Base-by-base conservation (phyloP, 2,329 filamentous ascomycete genomes). In the Massarina eburnea region DNA sequence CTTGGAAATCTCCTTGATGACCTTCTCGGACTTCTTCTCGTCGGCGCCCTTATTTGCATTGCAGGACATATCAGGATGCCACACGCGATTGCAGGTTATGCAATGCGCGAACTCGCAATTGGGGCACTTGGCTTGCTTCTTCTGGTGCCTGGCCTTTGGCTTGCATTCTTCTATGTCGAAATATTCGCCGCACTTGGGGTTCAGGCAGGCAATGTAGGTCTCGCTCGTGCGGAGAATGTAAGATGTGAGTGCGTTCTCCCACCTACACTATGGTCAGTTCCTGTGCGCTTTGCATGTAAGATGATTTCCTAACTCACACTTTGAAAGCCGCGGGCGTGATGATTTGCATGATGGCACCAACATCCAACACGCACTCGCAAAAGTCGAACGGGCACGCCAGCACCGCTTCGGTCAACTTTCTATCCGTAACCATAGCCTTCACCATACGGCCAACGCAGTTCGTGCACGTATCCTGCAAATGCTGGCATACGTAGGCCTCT, bases 151-250 rank as follows among this genome's bases (percentile, higher is more conserved):
- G 4, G 8, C 26, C 14, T 17, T 34, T 2, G 30, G 17, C 10
- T 41, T 37, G 39, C 61, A 66, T 17, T 37, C 43, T 10, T 58
- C 60, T 8, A 52, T 42, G 21, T 54, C 64, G 48, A 64, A 66
- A 45, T 60, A 48, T 7, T 40, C 15, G 4, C 56, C 57, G 24
- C 63, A 65, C 1, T 40, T 17, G 0, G 48, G 8, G 15, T 57
- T 57, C 39, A 60, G 53, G 20, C 61, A 65, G 24, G 50, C 33
- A 3, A 59, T 44, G 41, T 55, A 61, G 2, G 35, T 30, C 2
- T 52, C 48, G 15, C 38, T 39, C 10, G 39, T 29, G 10, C 51
- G 36, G 9, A 64, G 40, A 35, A 45, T 12, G 26, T 62, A 40
- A 18, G 50, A 54, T 1, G 45, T 35, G 2, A 62, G 41, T 2